Base-by-base conservation (phyloP, 331 rosid genomes). In the Rhamnella rubrinervis region DNA sequence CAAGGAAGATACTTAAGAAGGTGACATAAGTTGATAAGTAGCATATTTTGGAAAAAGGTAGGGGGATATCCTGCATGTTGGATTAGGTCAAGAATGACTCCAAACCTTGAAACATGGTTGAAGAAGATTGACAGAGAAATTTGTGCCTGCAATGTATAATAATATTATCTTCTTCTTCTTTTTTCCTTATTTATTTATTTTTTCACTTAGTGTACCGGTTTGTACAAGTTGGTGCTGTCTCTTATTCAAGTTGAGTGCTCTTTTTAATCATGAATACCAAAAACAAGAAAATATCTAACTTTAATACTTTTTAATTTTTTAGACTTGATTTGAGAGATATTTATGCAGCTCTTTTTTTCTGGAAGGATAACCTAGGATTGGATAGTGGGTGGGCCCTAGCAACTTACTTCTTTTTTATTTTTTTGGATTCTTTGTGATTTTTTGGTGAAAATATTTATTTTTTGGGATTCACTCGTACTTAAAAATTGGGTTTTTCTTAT, bases 1-100 rank as follows among this genome's bases (percentile, higher is more conserved):
- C 76, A 63, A 19, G 73, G 49, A 44, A 44, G 16, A 44, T 44
- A 44, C 2, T 14, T 1, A 0, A 67, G 71, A 68, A 81, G 44
- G 73, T 70, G 81, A 66, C 85, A 65, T 18, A 21, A 66, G 70
- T 62, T 51, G 51, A 73, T 70, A 21, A 62, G 80, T 61, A 68
- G 53, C 59, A 40, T 44, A 68, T 55, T 71, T 68, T 58, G 40
- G 70, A 47, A 61, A 74, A 62, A 62, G 80, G 73, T 6, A 72
- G 75, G 17, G 67, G 69, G 65, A 71, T 57, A 17, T 35, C 66
- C 61, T 38, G 46, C 60, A 71, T 63, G 17, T 66, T 4, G 68
- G 61, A 46, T 25, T 3, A 52, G 40, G 55, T 71, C 78, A 38
- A 47, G 50, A 26, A 64, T n/a, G 59, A 39, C 18, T 73, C 46